Percentiles rank a stretch among this genome's conserved stretches.
These are phyloP conservation scores for Trametes gibbosa DNA, from an alignment of 768 basidiomycete species.

Conservation along the genomic window DNA sequence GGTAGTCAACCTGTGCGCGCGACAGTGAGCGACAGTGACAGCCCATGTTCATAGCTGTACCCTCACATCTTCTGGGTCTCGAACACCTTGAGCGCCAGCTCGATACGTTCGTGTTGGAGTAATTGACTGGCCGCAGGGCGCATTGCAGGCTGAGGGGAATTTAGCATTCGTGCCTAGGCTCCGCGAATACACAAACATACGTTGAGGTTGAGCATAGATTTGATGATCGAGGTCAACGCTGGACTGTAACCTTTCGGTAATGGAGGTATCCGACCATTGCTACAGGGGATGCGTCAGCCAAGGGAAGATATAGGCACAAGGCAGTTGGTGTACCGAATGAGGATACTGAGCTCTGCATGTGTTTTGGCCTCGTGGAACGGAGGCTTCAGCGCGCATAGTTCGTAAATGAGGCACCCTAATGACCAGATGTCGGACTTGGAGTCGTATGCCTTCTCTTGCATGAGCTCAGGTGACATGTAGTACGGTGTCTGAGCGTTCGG, in stretches of 20 bases:
- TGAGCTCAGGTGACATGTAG: slow-evolving; percentile 98
- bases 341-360: slow-evolving; percentile 77
- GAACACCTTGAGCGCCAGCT: slow-evolving; percentile 65
- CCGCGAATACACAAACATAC: slow-evolving; percentile 38
- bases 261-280: slow-evolving; percentile 89
- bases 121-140: slow-evolving; percentile 80
- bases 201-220: slow-evolving; percentile 83
- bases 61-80: slow-evolving; percentile 79
- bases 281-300: slow-evolving; percentile 24
- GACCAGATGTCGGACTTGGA: slow-evolving; percentile 99
- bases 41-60: neutral
- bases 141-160: slow-evolving; percentile 66
- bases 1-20: slow-evolving; percentile 47
- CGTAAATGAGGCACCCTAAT: slow-evolving; percentile 93
- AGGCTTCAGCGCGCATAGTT: slow-evolving; percentile 90
- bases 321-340: slow-evolving; percentile 59
- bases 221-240: slow-evolving; percentile 69
- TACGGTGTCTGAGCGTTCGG: slow-evolving; percentile 81
- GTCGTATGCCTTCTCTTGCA: slow-evolving; percentile 97
- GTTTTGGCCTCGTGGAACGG: slow-evolving; percentile 94
- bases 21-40: neutral
- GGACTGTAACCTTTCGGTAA: slow-evolving; percentile 82
- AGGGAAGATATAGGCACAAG: neutral
- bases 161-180: slow-evolving; percentile 27
- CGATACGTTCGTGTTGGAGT: slow-evolving; percentile 74